These are phyloP conservation scores for Soucietia sequanensis DNA, from an alignment of 805 yeast genomes.

Conservation along the genomic window DNA sequence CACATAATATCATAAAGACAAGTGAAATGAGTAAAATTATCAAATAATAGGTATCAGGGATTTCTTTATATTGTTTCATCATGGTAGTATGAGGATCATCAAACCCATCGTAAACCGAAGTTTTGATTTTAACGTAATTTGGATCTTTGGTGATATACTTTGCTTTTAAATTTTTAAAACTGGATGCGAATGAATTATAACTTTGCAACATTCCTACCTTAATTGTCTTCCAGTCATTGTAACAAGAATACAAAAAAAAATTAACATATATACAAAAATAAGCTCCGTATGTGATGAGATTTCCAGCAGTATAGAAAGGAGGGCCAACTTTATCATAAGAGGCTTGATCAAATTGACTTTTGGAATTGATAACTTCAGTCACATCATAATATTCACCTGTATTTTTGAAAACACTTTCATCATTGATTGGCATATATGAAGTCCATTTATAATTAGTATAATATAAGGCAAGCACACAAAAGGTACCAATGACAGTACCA, in stretches of 20 bases:
- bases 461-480: conserved; percentile 18
- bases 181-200: neutral
- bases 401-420: conserved; percentile 46
- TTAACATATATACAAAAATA: conserved; percentile 25
- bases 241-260: conserved; percentile 17
- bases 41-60: conserved; percentile 31
- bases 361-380: conserved; percentile 35
- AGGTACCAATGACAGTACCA: conserved; percentile 17
- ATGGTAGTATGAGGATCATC: conserved; percentile 30
- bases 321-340: conserved; percentile 25
- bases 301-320: conserved; percentile 29
- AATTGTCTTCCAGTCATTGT: conserved; percentile 8
- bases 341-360: conserved; percentile 24
- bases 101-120: conserved; percentile 29
- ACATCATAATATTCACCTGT: conserved; percentile 47
- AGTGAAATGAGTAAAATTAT: conserved; percentile 24
- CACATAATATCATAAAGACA: conserved; percentile 31
- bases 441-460: conserved; percentile 23
- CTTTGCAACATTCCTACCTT: no score
- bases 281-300: conserved; percentile 26
- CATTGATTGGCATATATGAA: conserved; percentile 34
- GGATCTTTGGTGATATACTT: no score
- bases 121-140: conserved; percentile 15
- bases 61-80: conserved; percentile 34
- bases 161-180: conserved; percentile 10